Percentiles rank a stretch among this genome's conserved stretches.
Conservation (phyloP, 257 asterid genomes). For the Solanum sejunctum region DNA sequence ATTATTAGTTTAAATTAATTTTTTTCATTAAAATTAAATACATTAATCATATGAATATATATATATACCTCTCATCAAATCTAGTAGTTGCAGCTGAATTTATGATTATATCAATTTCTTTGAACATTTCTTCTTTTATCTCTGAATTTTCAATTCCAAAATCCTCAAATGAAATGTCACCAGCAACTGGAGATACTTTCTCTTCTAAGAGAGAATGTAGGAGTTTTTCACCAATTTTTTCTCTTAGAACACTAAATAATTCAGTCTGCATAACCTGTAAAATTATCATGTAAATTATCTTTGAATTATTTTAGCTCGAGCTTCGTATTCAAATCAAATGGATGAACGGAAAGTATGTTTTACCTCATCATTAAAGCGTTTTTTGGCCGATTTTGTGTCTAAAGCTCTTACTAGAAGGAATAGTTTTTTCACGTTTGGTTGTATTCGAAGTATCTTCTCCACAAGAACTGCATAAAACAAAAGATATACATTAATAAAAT, state of each 20-base stretch:
- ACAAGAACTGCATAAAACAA: neutral
- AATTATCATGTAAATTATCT: too few species aligned
- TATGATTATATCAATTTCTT: too few species aligned
- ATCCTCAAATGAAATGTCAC: too few species aligned
- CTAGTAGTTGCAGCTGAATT: too few species aligned
- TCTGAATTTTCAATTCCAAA: too few species aligned
- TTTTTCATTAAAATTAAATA: neutral
- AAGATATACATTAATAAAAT: too few species aligned
- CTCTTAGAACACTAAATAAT: slow-evolving; percentile 5
- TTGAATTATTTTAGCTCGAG: too few species aligned
- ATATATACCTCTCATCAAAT: too few species aligned
- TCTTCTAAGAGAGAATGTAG: neutral
- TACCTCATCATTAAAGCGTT: slow-evolving; percentile 9
- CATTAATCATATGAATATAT: neutral
- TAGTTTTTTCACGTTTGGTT: slow-evolving; percentile 4
- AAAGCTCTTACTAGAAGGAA: slow-evolving; percentile 6
- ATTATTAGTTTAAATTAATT: neutral
- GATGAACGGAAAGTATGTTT: neutral
- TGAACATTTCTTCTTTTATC: too few species aligned
- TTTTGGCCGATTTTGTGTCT: neutral
- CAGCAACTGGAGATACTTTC: too few species aligned
- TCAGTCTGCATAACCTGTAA: neutral
- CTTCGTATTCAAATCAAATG: neutral
- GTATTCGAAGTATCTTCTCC: slow-evolving; percentile 7
- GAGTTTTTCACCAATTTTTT: neutral